Conservation (phyloP, 371 early-diverging fungal species). For the Circinella umbellata region DNA sequence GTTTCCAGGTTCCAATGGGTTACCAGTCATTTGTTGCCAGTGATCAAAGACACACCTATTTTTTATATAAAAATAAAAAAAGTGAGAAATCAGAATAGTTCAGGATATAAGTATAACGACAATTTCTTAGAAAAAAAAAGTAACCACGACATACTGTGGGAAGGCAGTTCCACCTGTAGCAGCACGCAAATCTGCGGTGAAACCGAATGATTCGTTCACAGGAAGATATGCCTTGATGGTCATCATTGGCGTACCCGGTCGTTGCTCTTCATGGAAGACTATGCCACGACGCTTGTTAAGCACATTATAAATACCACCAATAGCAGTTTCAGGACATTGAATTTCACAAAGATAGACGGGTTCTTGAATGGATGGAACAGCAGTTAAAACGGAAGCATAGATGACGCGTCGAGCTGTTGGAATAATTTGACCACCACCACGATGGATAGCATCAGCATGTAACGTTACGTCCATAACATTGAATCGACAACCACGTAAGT, state of each 20-base stretch:
- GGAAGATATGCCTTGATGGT: conserved; percentile 96
- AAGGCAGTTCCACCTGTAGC: conserved; percentile 76
- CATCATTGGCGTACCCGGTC: conserved; percentile 90
- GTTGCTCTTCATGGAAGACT: conserved; percentile 90
- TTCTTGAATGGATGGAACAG: conserved; percentile 96
- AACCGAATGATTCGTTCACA: conserved; percentile 98
- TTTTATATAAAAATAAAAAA: no score
- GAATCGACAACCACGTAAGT: conserved; percentile 97
- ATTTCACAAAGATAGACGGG: conserved; percentile 99
- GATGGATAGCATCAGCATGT: conserved; percentile 99
- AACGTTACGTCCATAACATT: conserved; percentile 98
- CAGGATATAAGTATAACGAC: no score
- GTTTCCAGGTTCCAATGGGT: conserved; percentile 65
- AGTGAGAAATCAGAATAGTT: no score
- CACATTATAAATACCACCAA: conserved; percentile 96
- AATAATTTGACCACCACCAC: conserved; percentile 98
- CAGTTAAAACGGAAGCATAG: conserved; percentile 92
- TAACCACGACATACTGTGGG: conserved; percentile 80
- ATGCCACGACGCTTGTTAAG: conserved; percentile 96
- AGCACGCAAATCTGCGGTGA: conserved; percentile 94
- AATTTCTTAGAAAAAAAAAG: no score
- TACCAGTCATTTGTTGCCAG: conserved; percentile 84
- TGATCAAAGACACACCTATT: conserved; percentile 46
- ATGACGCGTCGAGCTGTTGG: conserved; percentile 94
- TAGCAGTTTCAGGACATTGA: conserved; percentile 92